Evolutionary conservation across 2,329 filamentous ascomycete genomes (phyloP), one percentile per base, ranked within the genome.

Genomic region (Talaromyces sp.): DNA sequence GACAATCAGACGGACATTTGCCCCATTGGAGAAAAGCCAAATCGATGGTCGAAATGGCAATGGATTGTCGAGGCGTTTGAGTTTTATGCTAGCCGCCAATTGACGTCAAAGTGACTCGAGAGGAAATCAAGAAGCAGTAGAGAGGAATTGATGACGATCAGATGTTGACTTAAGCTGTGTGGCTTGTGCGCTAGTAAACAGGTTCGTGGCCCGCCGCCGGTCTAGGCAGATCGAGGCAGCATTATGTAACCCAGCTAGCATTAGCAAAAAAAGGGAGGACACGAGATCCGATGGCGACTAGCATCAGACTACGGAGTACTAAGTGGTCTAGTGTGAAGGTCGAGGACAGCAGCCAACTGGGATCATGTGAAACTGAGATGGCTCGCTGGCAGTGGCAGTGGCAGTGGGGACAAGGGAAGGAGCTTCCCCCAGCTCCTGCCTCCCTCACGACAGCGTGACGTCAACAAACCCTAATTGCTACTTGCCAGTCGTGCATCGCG

Each of bases 381-480:
- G 47, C 31, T 47, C 5, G 47, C 13, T 50, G 47, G 50, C 31
- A 35, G 31, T 56, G 50, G 52, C 5, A 24, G 5, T 50, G 47
- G 50, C 31, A 35, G 50, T 56, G 50, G 52, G 11, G 52, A 22
- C 52, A 37, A 13, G 50, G 50, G 50, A 37, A 37, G 50, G 50
- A 54, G 52, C 52, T 56, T 3, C 35, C 35, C 35, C 35, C 13
- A 37, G 35, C 35, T 56, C 50, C 31, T 33, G 22, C 47, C 22
- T 35, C 16, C 49, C 56, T 59, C 56, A 59, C 56, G 56, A 45
- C 54, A 62, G 45, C 19, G 63, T 63, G 58, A 68, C 60, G 43
- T 69, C 67, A 50, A 22, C 33, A 22, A 39, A 24, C 52, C 52
- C 52, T 37, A 56, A 69, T 31, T 61, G 39, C 13, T 22, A 9